Conservation (phyloP, 768 basidiomycete genomes). For the Mycena indigotica region DNA sequence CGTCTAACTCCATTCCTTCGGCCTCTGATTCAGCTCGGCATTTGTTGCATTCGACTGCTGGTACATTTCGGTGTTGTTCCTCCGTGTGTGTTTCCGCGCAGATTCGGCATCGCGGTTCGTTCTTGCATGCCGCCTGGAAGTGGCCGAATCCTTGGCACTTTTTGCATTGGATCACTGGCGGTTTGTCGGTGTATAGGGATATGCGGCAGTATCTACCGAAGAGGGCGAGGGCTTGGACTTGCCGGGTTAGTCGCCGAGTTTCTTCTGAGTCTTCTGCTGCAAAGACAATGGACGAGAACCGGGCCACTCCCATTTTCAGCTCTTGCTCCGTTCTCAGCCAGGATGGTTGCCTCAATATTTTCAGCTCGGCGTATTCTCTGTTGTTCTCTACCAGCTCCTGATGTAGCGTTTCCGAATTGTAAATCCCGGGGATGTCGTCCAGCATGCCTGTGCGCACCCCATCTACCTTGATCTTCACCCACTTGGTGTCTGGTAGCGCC, state of each 20-base stretch:
- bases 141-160: slow-evolving; percentile 3
- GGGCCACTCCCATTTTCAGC: neutral
- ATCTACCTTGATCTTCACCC: no score
- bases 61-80: neutral
- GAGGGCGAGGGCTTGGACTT: neutral
- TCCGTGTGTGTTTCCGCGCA: slow-evolving; percentile 4
- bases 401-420: no score
- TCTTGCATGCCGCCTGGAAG: neutral
- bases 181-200: neutral
- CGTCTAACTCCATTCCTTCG: neutral
- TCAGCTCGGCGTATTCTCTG: no score
- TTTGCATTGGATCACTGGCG: neutral
- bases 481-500: neutral
- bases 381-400: no score
- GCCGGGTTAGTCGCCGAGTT: neutral
- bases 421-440: no score
- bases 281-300: neutral
- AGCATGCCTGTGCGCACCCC: no score
- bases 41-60: neutral
- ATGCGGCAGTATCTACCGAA: neutral
- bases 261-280: neutral
- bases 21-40: neutral
- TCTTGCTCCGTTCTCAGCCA: no score
- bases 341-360: no score
- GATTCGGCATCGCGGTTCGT: neutral